Conservation (phyloP, 2,329 filamentous ascomycete genomes). For the Gnomoniopsis sp. region DNA sequence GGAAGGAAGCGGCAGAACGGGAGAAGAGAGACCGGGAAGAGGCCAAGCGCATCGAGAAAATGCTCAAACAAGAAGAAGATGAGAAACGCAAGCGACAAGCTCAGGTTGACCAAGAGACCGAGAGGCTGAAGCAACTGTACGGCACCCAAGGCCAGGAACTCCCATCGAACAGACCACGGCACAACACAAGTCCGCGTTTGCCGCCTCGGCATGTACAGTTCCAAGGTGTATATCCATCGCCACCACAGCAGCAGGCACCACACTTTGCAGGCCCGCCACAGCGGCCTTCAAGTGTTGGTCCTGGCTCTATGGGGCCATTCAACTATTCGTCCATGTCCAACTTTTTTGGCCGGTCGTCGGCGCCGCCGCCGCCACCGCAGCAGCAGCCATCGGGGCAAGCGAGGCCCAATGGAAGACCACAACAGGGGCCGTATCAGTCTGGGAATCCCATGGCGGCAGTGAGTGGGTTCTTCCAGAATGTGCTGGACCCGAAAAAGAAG, state of each 20-base stretch:
- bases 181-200: constrained; percentile 11
- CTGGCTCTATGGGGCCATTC: constrained; percentile 26
- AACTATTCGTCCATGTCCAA: constrained; percentile 20
- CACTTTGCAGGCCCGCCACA: constrained; percentile 20
- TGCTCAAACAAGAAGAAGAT: constrained; percentile 64
- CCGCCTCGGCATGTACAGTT: constrained; percentile 13
- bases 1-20: constrained; percentile 44
- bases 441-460: constrained; percentile 22
- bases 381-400: constrained; percentile 19
- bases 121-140: constrained; percentile 68
- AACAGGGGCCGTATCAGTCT: constrained; percentile 18
- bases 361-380: constrained; percentile 20
- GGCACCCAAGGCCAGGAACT: constrained; percentile 51
- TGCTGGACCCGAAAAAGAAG: constrained; percentile 23
- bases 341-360: constrained; percentile 28
- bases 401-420: constrained; percentile 20
- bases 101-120: constrained; percentile 75
- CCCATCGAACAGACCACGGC: constrained; percentile 23
- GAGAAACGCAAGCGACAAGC: constrained; percentile 54
- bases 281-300: constrained; percentile 47
- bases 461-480: constrained; percentile 23
- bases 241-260: constrained; percentile 28
- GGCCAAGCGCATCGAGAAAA: constrained; percentile 57
- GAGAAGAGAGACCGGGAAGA: constrained; percentile 54
- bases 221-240: constrained; percentile 16